Percentiles rank a stretch among this genome's conserved stretches.
Conservation (phyloP, 2,329 filamentous ascomycete species). For the Ophiostoma novo-ulmi region DNA sequence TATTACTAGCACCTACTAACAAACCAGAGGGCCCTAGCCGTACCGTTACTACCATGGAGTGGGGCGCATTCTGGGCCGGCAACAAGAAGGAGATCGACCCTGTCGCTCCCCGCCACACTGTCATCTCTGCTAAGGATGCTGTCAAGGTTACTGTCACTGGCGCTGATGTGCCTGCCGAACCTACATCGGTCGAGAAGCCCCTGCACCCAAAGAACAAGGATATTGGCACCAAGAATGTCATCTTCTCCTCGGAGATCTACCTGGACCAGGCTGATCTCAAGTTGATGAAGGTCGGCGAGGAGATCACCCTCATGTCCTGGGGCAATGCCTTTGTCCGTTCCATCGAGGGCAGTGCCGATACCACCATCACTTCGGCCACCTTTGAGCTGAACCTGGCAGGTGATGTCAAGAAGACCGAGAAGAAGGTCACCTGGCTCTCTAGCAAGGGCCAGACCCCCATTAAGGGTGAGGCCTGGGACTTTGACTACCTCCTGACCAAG, state of each 20-base stretch:
- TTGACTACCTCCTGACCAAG: constrained; percentile 92
- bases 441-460: constrained; percentile 69
- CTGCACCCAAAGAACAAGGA: constrained; percentile 86
- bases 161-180: constrained; percentile 57
- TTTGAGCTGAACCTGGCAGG: constrained; percentile 86
- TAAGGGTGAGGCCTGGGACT: constrained; percentile 82
- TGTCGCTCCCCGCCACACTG: constrained; percentile 66
- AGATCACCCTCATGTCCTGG: constrained; percentile 96
- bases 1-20: not conserved
- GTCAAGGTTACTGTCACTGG: constrained; percentile 68
- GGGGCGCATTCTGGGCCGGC: constrained; percentile 65
- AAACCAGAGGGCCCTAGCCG: constrained; percentile 63
- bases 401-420: constrained; percentile 90
- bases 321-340: constrained; percentile 78
- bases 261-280: constrained; percentile 84
- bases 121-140: constrained; percentile 63
- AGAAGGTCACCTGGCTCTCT: constrained; percentile 94
- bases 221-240: constrained; percentile 79
- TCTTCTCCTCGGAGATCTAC: constrained; percentile 68
- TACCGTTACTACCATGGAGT: constrained; percentile 80
- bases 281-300: constrained; percentile 75
- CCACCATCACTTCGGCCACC: constrained; percentile 62
- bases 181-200: constrained; percentile 68
- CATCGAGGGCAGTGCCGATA: constrained; percentile 47
- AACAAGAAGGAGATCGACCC: constrained; percentile 84